These are phyloP conservation scores for Solanum peruvianum DNA, from an alignment of 257 asterid species.

Conservation along the genomic window DNA sequence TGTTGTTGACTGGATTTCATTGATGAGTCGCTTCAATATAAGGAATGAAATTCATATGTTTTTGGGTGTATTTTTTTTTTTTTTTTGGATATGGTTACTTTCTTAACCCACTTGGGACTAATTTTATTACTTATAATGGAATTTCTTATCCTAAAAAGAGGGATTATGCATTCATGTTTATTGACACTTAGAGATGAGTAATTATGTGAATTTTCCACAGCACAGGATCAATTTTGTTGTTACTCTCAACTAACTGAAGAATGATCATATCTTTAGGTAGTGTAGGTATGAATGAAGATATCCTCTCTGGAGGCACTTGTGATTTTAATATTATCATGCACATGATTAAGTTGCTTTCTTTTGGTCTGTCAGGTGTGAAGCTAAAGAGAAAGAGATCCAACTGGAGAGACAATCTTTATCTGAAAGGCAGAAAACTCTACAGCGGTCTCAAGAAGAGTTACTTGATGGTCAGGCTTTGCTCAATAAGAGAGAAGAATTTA, in stretches of 20 bases:
- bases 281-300: not conserved
- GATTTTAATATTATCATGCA: not conserved
- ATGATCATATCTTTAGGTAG: not conserved
- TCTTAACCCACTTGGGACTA: not conserved
- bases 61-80: not conserved
- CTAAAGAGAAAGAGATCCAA: constrained; percentile 69
- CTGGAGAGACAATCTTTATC: constrained; percentile 65
- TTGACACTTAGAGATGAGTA: not conserved
- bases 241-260: not conserved
- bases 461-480: constrained; percentile 73
- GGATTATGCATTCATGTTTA: not conserved
- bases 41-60: not conserved
- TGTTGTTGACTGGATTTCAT: not conserved
- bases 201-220: not conserved
- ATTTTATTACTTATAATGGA: not conserved
- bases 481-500: constrained; percentile 77
- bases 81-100: not conserved
- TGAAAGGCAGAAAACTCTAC: constrained; percentile 67
- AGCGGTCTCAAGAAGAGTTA: constrained; percentile 66
- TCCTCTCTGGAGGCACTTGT: not conserved
- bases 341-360: not conserved
- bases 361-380: constrained; percentile 51
- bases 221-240: not conserved
- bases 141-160: not conserved
- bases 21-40: not conserved